Percentiles rank a stretch among this genome's conserved stretches.
Evolutionary conservation across 495 filamentous ascomycete genomes (phyloP).

Genomic region (Penicillium lagena): DNA sequence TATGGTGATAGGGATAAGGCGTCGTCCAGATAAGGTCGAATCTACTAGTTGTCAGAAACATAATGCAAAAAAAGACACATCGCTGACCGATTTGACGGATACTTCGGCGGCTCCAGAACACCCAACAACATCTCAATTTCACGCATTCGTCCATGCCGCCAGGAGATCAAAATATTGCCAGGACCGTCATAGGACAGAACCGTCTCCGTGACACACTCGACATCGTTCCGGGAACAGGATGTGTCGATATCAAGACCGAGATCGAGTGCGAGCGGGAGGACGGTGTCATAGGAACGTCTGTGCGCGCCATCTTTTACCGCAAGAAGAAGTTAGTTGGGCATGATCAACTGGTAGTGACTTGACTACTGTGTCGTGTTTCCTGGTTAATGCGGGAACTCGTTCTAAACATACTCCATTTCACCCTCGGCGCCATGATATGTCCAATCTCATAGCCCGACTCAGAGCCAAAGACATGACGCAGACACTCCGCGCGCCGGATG

Average conservation of each 20-base stretch:
- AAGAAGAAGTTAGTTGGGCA: slow-evolving; percentile 1
- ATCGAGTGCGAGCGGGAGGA: slow-evolving; percentile 39
- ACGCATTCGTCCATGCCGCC: slow-evolving; percentile 21
- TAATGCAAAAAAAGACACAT: neutral
- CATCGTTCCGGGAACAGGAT: slow-evolving; percentile 25
- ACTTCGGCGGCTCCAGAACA: slow-evolving; percentile 8
- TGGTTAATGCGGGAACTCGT: neutral
- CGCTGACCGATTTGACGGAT: slow-evolving; percentile 24
- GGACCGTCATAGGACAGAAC: slow-evolving; percentile 14
- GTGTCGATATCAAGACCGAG: slow-evolving; percentile 39
- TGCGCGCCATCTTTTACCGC: slow-evolving; percentile 33
- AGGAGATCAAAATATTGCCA: slow-evolving; percentile 27
- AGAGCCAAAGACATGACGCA: slow-evolving; percentile 36
- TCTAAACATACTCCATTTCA: slow-evolving; percentile 16
- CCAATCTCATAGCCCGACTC: slow-evolving; percentile 36
- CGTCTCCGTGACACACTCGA: slow-evolving; percentile 15
- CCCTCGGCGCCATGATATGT: slow-evolving; percentile 41
- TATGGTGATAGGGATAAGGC: slow-evolving; percentile 29
- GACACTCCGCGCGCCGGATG: slow-evolving; percentile 37
- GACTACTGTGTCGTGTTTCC: too few relatives aligned
- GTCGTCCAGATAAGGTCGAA: slow-evolving; percentile 47
- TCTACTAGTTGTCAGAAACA: slow-evolving; percentile 12
- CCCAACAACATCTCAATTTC: slow-evolving; percentile 16
- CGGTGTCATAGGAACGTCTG: slow-evolving; percentile 41
- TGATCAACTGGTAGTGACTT: neutral